phyloP scores from a whole-genome alignment of 2,329 filamentous ascomycete species.

The Stachybotrys echinatus region DNA sequence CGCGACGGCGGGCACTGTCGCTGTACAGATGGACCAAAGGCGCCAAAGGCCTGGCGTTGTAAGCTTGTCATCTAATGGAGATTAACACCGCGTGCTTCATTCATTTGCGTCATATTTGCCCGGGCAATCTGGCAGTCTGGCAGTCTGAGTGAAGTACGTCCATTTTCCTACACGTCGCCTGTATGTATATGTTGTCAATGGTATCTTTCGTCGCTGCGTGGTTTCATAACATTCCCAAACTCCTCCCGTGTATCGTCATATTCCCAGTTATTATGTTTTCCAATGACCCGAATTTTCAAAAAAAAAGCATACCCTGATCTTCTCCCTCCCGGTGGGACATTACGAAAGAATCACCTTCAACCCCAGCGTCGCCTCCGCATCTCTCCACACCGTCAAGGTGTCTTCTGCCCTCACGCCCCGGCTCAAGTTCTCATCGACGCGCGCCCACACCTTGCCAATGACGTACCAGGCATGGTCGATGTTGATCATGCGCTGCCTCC shows the following conservation, averaged over 20 bases:
- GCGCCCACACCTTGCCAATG: neutral
- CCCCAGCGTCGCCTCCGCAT: neutral
- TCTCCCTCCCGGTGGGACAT: too few species aligned
- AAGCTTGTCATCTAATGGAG: slow-evolving; percentile 2
- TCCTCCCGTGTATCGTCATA: too few species aligned
- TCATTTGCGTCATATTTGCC: too few species aligned
- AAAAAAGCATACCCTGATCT: neutral
- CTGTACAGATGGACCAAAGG: slow-evolving; percentile 46
- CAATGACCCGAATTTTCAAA: too few species aligned
- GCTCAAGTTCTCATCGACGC: neutral
- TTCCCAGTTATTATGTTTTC: too few species aligned
- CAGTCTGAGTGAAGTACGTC: too few species aligned
- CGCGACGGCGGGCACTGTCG: slow-evolving; percentile 42
- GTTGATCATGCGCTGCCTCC: neutral
- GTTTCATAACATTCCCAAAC: too few species aligned
- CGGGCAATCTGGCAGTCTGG: too few species aligned
- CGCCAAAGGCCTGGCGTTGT: slow-evolving; percentile 26
- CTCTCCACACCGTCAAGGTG: neutral
- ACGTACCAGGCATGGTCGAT: neutral
- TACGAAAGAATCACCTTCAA: neutral
- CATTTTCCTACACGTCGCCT: too few species aligned
- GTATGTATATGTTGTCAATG: too few species aligned
- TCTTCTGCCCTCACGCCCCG: neutral
- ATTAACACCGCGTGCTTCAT: neutral
- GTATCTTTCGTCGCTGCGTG: too few species aligned